phyloP scores from a whole-genome alignment of 2,329 filamentous ascomycete species.

The Diaporthe eres region DNA sequence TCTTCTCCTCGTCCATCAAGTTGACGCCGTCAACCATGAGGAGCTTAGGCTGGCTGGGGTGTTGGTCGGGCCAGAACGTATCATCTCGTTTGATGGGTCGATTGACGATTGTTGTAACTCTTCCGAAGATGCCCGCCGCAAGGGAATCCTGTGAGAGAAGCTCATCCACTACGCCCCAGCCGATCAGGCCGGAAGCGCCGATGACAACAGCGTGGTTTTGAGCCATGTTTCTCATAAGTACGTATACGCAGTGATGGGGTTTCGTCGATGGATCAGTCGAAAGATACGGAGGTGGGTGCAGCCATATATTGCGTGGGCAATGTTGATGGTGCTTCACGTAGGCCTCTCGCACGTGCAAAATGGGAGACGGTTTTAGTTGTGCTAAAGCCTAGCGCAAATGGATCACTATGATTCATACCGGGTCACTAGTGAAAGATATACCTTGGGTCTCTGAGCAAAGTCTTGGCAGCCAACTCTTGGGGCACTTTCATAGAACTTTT shows the following conservation, averaged over 20 bases:
- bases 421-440: not conserved
- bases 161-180: conserved; percentile 20
- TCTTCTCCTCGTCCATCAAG: not conserved
- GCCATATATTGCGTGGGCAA: not conserved
- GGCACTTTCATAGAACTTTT: not conserved
- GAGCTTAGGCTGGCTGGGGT: not conserved
- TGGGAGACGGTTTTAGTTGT: not conserved
- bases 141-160: conserved; percentile 5
- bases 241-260: not conserved
- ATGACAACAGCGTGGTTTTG: conserved; percentile 25
- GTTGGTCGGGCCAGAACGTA: conserved; percentile 2
- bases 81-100: not conserved
- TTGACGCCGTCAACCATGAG: conserved; percentile 17
- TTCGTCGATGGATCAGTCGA: not conserved
- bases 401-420: conserved; percentile 11
- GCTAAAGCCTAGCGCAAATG: conserved; percentile 3
- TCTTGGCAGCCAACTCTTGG: not conserved
- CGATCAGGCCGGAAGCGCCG: conserved; percentile 16
- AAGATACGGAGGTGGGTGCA: not conserved
- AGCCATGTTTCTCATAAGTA: not conserved
- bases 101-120: conserved; percentile 20
- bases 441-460: not conserved
- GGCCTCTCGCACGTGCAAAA: not conserved
- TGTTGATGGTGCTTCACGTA: not conserved
- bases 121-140: not conserved